phyloP scores from a whole-genome alignment of 805 yeast genomes.

The Schwanniomyces sp. region DNA sequence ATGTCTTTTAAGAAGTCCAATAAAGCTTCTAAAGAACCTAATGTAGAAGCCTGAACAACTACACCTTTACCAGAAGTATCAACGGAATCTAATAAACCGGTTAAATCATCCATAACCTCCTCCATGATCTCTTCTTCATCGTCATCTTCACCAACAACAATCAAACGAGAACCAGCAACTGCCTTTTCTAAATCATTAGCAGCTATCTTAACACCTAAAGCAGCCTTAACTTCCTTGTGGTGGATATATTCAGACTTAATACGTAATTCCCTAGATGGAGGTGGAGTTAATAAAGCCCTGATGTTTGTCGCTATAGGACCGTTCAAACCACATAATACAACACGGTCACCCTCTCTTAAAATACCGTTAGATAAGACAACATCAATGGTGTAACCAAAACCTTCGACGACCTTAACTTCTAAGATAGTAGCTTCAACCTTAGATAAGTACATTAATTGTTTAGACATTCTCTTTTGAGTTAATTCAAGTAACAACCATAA shows the following conservation, averaged over 20 bases:
- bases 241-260: conserved; percentile 95
- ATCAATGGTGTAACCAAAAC: conserved; percentile 98
- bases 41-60: conserved; percentile 95
- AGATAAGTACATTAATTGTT: conserved; percentile 94
- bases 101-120: conserved; percentile 97
- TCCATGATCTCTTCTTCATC: conserved; percentile 98
- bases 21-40: conserved; percentile 96
- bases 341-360: conserved; percentile 89
- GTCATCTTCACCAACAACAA: conserved; percentile 95
- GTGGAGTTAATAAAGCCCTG: conserved; percentile 95
- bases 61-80: conserved; percentile 97
- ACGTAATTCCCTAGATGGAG: conserved; percentile 94
- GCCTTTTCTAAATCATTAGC: conserved; percentile 98
- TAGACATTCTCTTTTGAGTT: conserved; percentile 98
- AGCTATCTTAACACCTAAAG: conserved; percentile 97
- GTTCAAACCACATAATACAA: conserved; percentile 95
- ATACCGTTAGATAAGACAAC: conserved; percentile 97
- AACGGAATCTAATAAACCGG: conserved; percentile 91
- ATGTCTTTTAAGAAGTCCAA: conserved; percentile 95
- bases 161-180: conserved; percentile 95
- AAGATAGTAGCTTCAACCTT: conserved; percentile 93
- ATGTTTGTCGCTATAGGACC: conserved; percentile 98
- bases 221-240: conserved; percentile 97
- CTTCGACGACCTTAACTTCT: conserved; percentile 97
- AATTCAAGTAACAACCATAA: conserved; percentile 92